Conservation (phyloP, 306 rosid species). For the Geum urbanum region DNA sequence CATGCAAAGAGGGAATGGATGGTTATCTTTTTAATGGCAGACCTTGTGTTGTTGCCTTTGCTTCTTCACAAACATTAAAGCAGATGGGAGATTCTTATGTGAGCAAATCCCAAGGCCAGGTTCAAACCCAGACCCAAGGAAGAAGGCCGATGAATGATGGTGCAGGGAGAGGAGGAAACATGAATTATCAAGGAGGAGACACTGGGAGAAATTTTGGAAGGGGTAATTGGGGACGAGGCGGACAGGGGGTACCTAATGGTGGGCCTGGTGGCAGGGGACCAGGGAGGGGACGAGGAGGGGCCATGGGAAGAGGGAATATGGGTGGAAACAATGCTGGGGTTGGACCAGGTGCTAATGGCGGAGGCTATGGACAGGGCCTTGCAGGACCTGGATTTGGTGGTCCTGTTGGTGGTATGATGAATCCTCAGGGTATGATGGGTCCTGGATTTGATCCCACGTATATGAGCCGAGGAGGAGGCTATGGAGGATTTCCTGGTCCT, state of each 20-base stretch:
- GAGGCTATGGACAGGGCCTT: constrained; percentile 42
- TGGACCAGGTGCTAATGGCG: constrained; percentile 31
- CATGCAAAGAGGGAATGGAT: constrained; percentile 55
- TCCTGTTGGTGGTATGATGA: constrained; percentile 42
- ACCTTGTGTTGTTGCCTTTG: constrained; percentile 50
- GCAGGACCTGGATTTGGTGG: constrained; percentile 39
- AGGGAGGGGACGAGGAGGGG: constrained; percentile 43
- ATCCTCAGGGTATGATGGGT: constrained; percentile 50
- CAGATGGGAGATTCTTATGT: constrained; percentile 49
- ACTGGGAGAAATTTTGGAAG: constrained; percentile 36
- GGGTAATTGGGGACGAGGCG: constrained; percentile 44
- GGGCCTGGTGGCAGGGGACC: constrained; percentile 38
- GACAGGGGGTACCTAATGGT: constrained; percentile 37
- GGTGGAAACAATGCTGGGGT: constrained; percentile 33
- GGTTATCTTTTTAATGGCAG: constrained; percentile 44
- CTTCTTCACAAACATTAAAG: constrained; percentile 43
- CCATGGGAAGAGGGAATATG: constrained; percentile 39
- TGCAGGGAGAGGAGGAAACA: constrained; percentile 37
- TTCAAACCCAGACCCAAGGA: constrained; percentile 37
- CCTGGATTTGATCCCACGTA: constrained; percentile 46
- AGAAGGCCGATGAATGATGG: constrained; percentile 43
- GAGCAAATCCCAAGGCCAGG: constrained; percentile 32
- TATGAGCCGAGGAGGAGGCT: constrained; percentile 50
- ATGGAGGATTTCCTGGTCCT: constrained; percentile 49
- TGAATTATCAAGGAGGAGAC: constrained; percentile 44